Percentiles rank a stretch among this genome's conserved stretches.
Evolutionary conservation across 225 moss, liverwort and hornwort genomes (phyloP).

Genomic region (Neckera pumila): DNA sequence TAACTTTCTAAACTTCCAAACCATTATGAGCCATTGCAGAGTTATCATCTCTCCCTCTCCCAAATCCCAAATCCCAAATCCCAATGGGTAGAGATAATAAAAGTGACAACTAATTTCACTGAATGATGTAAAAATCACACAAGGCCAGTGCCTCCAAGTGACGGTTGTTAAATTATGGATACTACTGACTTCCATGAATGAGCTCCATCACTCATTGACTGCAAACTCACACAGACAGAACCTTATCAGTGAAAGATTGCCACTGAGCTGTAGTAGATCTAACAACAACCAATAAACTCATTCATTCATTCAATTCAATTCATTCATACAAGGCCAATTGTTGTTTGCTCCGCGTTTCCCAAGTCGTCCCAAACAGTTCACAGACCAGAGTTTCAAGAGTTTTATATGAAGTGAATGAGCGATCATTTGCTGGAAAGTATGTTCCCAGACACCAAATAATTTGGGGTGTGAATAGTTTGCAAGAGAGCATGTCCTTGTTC

Average conservation of each 20-base stretch:
- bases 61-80: no score
- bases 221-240: neutral
- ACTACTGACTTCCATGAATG: neutral
- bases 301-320: neutral
- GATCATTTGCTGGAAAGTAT: neutral
- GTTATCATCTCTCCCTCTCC: no score
- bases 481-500: neutral
- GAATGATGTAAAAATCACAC: neutral
- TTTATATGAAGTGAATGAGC: neutral
- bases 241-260: neutral
- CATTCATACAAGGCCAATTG: neutral
- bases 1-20: no score
- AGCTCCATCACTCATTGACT: neutral
- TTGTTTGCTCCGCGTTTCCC: neutral
- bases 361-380: neutral
- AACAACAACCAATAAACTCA: neutral
- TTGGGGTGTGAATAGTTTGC: neutral
- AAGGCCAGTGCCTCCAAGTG: neutral
- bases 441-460: neutral
- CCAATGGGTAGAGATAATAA: no score
- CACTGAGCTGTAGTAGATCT: neutral
- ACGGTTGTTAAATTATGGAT: neutral
- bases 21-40: no score
- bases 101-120: no score
- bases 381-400: neutral